A percentile compares a stretch with the other conserved stretches of the same genome.
These are phyloP conservation scores for Alnus glutinosa DNA, from an alignment of 306 rosid genomes.

Conservation along the genomic window DNA sequence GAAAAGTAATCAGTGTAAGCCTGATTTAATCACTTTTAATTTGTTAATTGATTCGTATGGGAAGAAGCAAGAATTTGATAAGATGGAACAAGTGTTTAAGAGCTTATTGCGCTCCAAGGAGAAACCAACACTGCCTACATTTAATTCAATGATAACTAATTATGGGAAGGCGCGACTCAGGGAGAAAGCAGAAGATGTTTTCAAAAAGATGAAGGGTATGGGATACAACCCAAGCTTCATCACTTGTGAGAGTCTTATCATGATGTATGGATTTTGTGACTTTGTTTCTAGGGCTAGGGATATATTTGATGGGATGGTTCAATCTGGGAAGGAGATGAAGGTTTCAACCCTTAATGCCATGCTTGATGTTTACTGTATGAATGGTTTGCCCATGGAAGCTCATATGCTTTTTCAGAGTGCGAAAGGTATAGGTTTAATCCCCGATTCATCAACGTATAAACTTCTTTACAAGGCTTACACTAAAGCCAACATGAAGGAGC, in stretches of 20 bases:
- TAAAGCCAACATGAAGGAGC: slow-evolving; percentile 75
- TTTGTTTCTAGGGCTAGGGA: slow-evolving; percentile 73
- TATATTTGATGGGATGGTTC: slow-evolving; percentile 63
- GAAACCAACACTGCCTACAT: slow-evolving; percentile 81
- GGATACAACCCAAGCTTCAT: slow-evolving; percentile 70
- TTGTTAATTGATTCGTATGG: slow-evolving; percentile 89
- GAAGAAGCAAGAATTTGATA: slow-evolving; percentile 79
- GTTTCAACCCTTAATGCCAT: slow-evolving; percentile 84
- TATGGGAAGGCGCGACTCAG: slow-evolving; percentile 85
- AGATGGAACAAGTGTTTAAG: slow-evolving; percentile 95
- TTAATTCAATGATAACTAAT: slow-evolving; percentile 87
- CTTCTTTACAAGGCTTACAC: slow-evolving; percentile 91
- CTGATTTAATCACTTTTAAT: slow-evolving; percentile 81
- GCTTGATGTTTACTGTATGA: slow-evolving; percentile 92
- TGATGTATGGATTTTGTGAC: slow-evolving; percentile 75
- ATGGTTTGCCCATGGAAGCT: slow-evolving; percentile 83
- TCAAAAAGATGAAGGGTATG: slow-evolving; percentile 64
- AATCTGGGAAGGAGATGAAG: slow-evolving; percentile 54
- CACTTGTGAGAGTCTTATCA: slow-evolving; percentile 81
- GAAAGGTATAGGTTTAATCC: slow-evolving; percentile 41
- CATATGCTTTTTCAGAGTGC: slow-evolving; percentile 59
- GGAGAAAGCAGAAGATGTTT: slow-evolving; percentile 68
- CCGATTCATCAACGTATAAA: slow-evolving; percentile 77
- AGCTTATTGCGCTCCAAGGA: slow-evolving; percentile 77
- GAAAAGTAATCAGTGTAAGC: slow-evolving; percentile 74